Conservation (phyloP, 352 stramenopile species). For the Globisporangium yorkense region DNA sequence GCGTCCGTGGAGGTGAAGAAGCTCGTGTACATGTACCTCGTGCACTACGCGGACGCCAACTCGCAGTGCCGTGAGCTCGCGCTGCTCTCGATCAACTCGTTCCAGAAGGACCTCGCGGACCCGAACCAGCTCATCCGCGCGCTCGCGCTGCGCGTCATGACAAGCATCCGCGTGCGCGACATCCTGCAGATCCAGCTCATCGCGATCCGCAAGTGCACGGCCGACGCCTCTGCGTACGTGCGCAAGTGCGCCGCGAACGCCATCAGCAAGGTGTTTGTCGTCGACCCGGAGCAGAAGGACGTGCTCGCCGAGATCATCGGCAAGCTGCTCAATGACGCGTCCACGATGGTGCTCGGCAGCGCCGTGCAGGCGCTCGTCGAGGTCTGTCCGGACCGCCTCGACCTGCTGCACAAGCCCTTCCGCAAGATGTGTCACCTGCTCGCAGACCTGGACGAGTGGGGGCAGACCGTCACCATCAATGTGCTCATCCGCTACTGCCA, state of each 20-base stretch:
- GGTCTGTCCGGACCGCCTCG: constrained; percentile 93
- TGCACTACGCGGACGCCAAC: constrained; percentile 97
- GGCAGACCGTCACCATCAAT: constrained; percentile 94
- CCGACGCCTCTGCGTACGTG: constrained; percentile 95
- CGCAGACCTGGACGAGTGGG: constrained; percentile 99
- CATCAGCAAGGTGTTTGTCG: constrained; percentile 91
- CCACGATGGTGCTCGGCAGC: constrained; percentile 97
- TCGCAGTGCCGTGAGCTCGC: constrained; percentile 94
- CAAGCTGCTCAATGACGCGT: constrained; percentile 90
- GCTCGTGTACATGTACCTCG: constrained; percentile 99
- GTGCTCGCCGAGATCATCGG: constrained; percentile 92
- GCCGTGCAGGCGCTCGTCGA: constrained; percentile 94
- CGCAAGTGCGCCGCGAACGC: constrained; percentile 96
- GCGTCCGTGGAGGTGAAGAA: constrained; percentile 98
- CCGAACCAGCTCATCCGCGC: constrained; percentile 92
- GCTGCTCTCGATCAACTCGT: constrained; percentile 97
- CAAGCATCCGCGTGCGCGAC: constrained; percentile 96
- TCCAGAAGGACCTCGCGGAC: constrained; percentile 97
- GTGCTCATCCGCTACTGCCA: constrained; percentile 95
- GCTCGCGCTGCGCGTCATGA: constrained; percentile 95
- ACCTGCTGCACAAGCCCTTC: constrained; percentile 94
- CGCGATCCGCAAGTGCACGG: constrained; percentile 89
- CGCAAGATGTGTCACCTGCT: constrained; percentile 97
- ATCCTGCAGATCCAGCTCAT: constrained; percentile 99
- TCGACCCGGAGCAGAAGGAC: constrained; percentile 88